phyloP scores from a whole-genome alignment of 1,139 yeast species.

The Pichia sorboxylosa region DNA sequence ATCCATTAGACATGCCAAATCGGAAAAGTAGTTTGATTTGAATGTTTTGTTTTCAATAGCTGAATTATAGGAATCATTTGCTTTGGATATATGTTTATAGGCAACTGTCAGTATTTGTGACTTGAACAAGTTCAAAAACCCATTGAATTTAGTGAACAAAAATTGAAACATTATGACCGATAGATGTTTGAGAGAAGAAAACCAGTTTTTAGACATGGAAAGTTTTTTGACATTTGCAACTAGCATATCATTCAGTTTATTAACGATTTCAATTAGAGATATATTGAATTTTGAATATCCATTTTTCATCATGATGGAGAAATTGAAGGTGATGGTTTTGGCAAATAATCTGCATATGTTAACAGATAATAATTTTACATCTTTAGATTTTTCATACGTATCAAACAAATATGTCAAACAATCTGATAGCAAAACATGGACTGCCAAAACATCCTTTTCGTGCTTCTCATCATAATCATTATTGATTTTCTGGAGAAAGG shows the following conservation, averaged over 20 bases:
- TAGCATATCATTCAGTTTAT: constrained; percentile 15
- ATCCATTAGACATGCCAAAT: constrained; percentile 19
- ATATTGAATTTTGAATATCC: constrained; percentile 23
- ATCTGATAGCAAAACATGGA: constrained; percentile 14
- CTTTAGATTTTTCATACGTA: constrained; percentile 14
- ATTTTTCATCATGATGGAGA: constrained; percentile 19
- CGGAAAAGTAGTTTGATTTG: constrained; percentile 23
- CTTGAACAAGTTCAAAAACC: constrained; percentile 23
- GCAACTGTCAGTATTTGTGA: constrained; percentile 16
- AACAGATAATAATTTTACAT: constrained; percentile 16
- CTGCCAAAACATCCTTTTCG: constrained; percentile 19
- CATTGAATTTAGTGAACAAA: constrained; percentile 22
- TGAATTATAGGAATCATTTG: constrained; percentile 23
- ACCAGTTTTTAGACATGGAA: constrained; percentile 23
- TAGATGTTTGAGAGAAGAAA: constrained; percentile 20
- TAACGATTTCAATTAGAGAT: constrained; percentile 20
- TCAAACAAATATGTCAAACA: constrained; percentile 13
- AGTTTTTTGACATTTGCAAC: constrained; percentile 17
- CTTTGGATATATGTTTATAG: constrained; percentile 22
- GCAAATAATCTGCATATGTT: constrained; percentile 17
- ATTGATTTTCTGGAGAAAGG: constrained; percentile 2
- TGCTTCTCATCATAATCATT: background rate
- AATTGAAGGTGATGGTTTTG: constrained; percentile 13
- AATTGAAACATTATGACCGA: constrained; percentile 20
- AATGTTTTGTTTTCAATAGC: constrained; percentile 21